These are phyloP conservation scores for Carex scoparia DNA, from an alignment of 176 grass and related monocot genomes.

Conservation along the genomic window DNA sequence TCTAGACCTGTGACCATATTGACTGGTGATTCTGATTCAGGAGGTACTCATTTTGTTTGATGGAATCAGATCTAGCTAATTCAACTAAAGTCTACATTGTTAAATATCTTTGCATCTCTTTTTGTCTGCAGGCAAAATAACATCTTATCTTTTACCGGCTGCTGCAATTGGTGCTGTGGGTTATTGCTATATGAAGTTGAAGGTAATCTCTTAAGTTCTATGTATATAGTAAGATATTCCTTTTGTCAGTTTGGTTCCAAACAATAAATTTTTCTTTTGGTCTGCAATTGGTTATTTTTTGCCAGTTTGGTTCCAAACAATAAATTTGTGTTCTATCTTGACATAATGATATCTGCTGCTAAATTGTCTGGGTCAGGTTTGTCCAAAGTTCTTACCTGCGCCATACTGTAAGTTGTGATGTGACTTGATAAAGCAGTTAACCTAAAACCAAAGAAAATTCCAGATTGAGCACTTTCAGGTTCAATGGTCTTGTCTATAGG, in stretches of 20 bases:
- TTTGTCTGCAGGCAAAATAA: constrained; percentile 51
- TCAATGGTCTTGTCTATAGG: not conserved
- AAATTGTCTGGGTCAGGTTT: not conserved
- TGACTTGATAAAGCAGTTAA: not conserved
- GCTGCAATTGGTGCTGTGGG: constrained; percentile 83
- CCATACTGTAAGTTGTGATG: not conserved
- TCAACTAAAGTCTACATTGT: constrained; percentile 13
- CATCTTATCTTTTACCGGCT: constrained; percentile 83
- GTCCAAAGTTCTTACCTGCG: not conserved
- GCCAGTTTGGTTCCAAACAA: not conserved
- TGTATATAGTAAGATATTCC: not conserved
- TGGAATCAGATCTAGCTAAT: constrained; percentile 10
- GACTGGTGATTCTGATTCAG: constrained; percentile 57
- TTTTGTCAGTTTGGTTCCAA: not conserved
- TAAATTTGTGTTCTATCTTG: not conserved
- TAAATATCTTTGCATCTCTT: constrained; percentile 2
- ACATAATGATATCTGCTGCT: not conserved
- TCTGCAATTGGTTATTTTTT: not conserved
- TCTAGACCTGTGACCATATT: constrained; percentile 81
- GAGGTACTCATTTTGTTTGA: constrained; percentile 37
- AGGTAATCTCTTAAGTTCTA: constrained; percentile 44
- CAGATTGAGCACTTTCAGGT: not conserved
- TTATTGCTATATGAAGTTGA: constrained; percentile 99
- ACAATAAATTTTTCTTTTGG: not conserved
- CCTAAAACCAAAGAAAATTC: not conserved